Conservation (phyloP, 2,329 filamentous ascomycete species). For the Peltaster fructicola region DNA sequence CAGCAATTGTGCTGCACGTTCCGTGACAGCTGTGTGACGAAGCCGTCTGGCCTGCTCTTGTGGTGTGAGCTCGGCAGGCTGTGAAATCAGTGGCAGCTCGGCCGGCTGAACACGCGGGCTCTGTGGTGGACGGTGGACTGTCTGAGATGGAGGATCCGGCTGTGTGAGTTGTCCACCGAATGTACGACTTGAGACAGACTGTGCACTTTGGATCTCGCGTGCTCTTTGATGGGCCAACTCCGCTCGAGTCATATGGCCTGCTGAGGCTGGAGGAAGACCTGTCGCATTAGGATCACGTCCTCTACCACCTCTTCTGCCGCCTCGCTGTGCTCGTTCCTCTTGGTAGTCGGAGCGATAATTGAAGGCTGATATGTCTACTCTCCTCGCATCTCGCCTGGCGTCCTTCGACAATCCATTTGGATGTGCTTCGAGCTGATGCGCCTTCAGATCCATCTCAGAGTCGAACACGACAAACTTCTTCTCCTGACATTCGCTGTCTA, state of each 20-base stretch:
- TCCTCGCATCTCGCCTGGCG: slow-evolving; percentile 60
- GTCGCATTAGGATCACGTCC: slow-evolving; percentile 81
- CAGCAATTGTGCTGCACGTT: slow-evolving; percentile 66
- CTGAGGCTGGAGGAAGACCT: slow-evolving; percentile 54
- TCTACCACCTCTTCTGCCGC: slow-evolving; percentile 33
- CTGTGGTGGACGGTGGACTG: slow-evolving; percentile 21
- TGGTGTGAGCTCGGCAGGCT: slow-evolving; percentile 35
- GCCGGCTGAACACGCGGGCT: slow-evolving; percentile 18
- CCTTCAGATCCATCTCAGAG: slow-evolving; percentile 86
- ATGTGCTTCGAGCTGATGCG: slow-evolving; percentile 74
- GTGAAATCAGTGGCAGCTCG: slow-evolving; percentile 16
- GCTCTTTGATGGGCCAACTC: slow-evolving; percentile 85
- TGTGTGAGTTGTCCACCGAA: slow-evolving; percentile 69
- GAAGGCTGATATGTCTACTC: slow-evolving; percentile 77
- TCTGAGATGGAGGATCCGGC: slow-evolving; percentile 6
- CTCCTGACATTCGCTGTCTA: slow-evolving; percentile 73
- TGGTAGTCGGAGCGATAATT: slow-evolving; percentile 59
- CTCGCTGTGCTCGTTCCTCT: slow-evolving; percentile 32
- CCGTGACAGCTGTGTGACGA: slow-evolving; percentile 69
- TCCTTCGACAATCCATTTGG: slow-evolving; percentile 67
- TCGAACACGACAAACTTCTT: slow-evolving; percentile 98
- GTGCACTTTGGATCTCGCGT: slow-evolving; percentile 75
- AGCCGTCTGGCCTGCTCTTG: slow-evolving; percentile 67
- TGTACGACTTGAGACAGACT: slow-evolving; percentile 59
- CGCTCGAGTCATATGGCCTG: slow-evolving; percentile 65